Evolutionary conservation across 768 basidiomycete genomes (phyloP).

Genomic region (Naganishia vaughanmartiniae): DNA sequence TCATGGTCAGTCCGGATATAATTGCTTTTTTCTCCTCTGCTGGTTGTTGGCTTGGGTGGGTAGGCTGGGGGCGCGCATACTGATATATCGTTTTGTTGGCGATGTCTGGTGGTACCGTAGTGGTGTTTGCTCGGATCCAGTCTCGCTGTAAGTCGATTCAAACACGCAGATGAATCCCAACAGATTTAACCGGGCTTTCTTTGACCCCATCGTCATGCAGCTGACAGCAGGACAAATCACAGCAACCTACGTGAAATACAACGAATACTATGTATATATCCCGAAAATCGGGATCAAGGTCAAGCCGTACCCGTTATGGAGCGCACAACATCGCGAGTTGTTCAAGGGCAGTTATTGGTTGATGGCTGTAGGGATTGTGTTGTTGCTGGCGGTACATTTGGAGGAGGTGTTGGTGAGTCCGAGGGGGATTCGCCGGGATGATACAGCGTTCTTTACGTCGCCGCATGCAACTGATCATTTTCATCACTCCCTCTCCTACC

Average conservation of each 20-base stretch:
- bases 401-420: constrained; percentile 42
- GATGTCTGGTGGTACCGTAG: background rate
- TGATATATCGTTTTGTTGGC: background rate
- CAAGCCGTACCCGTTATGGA: constrained; percentile 36
- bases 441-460: too few relatives aligned
- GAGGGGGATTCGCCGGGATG: constrained; percentile 2
- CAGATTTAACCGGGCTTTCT: background rate
- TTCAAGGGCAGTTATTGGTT: constrained; percentile 35
- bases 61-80: background rate
- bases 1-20: background rate
- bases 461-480: too few relatives aligned
- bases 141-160: constrained; percentile 27
- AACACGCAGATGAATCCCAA: background rate
- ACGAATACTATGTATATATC: constrained; percentile 40
- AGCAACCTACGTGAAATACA: constrained; percentile 39
- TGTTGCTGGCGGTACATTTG: constrained; percentile 36
- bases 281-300: constrained; percentile 30
- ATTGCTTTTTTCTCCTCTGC: too few relatives aligned
- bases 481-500: background rate
- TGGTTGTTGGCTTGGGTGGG: too few relatives aligned
- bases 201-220: constrained; percentile 22
- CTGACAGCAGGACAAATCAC: constrained; percentile 34
- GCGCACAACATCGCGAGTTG: constrained; percentile 24
- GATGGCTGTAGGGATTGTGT: constrained; percentile 34
- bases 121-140: constrained; percentile 3